A percentile compares a stretch with the other conserved stretches of the same genome.
These are phyloP conservation scores for Chrysosporium keratinophilum DNA, from an alignment of 2,329 filamentous ascomycete genomes.

Conservation along the genomic window DNA sequence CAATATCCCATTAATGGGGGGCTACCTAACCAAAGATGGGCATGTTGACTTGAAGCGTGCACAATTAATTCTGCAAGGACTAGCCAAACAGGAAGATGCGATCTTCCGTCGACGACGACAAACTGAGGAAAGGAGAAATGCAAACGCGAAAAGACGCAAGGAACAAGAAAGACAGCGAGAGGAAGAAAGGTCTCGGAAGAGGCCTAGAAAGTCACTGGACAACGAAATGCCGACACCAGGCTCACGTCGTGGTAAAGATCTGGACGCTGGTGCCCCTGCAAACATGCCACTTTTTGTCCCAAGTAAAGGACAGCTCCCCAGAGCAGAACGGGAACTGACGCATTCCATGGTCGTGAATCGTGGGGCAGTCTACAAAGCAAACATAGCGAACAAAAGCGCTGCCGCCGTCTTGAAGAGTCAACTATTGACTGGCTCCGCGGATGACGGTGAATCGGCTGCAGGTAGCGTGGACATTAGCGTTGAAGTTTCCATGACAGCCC, in stretches of 20 bases:
- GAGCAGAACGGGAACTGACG: slow-evolving; percentile 54
- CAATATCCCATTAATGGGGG: slow-evolving; percentile 80
- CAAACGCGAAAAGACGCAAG: slow-evolving; percentile 66
- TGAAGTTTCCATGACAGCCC: slow-evolving; percentile 20
- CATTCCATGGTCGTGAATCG: slow-evolving; percentile 83
- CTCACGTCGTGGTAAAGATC: slow-evolving; percentile 21
- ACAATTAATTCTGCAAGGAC: slow-evolving; percentile 74
- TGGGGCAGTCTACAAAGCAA: slow-evolving; percentile 54
- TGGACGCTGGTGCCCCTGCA: slow-evolving; percentile 27
- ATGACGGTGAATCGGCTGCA: slow-evolving; percentile 13
- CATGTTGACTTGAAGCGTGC: slow-evolving; percentile 77
- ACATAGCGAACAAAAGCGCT: slow-evolving; percentile 84
- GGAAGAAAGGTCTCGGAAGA: slow-evolving; percentile 34
- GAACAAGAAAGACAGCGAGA: slow-evolving; percentile 52
- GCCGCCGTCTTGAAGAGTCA: slow-evolving; percentile 78
- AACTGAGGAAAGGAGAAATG: slow-evolving; percentile 71
- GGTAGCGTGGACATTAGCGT: slow-evolving; percentile 20
- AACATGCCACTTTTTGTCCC: slow-evolving; percentile 50
- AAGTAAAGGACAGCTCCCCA: slow-evolving; percentile 44
- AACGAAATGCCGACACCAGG: slow-evolving; percentile 19
- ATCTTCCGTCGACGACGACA: slow-evolving; percentile 87
- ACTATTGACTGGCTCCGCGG: slow-evolving; percentile 44
- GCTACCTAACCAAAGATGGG: slow-evolving; percentile 92
- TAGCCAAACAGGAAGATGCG: slow-evolving; percentile 84
- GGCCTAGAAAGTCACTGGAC: slow-evolving; percentile 37